These are phyloP conservation scores for Ascosphaera aggregata DNA, from an alignment of 2,329 filamentous ascomycete species.

Conservation along the genomic window DNA sequence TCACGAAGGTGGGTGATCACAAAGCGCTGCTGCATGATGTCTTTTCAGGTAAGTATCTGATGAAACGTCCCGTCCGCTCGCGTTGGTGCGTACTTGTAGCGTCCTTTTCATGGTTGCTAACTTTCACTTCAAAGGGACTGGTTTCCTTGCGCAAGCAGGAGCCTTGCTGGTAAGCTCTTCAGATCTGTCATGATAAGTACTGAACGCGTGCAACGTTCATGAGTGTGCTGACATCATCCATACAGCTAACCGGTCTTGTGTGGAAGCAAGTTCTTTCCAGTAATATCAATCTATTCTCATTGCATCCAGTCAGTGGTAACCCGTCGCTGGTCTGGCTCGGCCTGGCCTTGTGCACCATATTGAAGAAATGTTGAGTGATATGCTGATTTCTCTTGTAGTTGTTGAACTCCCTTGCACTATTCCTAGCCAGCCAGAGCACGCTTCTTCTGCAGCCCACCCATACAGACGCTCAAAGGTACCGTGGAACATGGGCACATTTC, in stretches of 20 bases:
- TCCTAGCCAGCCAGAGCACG: slow-evolving; percentile 56
- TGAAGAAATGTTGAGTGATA: not conserved
- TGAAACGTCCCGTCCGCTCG: not conserved
- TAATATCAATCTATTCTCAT: slow-evolving; percentile 59
- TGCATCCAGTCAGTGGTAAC: slow-evolving; percentile 52
- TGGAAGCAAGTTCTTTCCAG: slow-evolving; percentile 55
- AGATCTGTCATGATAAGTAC: too few species aligned
- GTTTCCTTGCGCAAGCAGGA: slow-evolving; percentile 55
- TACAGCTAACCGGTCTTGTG: slow-evolving; percentile 43
- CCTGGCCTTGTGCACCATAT: not conserved
- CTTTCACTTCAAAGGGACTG: slow-evolving; percentile 39
- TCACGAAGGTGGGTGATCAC: not conserved
- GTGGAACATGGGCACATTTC: slow-evolving; percentile 42
- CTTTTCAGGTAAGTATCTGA: not conserved
- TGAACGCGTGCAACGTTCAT: too few species aligned
- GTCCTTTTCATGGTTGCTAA: slow-evolving; percentile 4
- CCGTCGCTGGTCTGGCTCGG: not conserved
- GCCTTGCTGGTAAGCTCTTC: slow-evolving; percentile 44
- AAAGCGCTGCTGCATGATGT: not conserved
- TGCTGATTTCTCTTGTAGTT: slow-evolving; percentile 15
- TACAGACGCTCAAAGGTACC: slow-evolving; percentile 46
- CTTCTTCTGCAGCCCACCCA: slow-evolving; percentile 75
- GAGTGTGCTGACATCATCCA: slow-evolving; percentile 5
- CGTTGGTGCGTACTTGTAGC: too few species aligned
- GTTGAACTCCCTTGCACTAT: slow-evolving; percentile 39